These are phyloP conservation scores for Mollisia scopiformis DNA, from an alignment of 2,329 filamentous ascomycete species.

Conservation along the genomic window DNA sequence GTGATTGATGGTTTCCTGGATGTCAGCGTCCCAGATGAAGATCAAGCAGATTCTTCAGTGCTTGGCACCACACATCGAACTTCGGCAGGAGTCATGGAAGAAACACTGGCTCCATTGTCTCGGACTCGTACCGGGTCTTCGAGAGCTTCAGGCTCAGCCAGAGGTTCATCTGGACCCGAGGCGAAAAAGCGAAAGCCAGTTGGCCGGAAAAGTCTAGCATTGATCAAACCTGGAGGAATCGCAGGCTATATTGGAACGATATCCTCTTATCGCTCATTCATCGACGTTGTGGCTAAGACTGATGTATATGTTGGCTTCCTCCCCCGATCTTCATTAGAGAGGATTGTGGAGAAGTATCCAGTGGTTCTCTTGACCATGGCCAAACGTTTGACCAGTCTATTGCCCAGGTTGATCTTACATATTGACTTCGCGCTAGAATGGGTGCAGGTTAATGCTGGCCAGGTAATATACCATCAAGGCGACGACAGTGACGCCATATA, in stretches of 20 bases:
- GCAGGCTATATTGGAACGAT: slow-evolving; percentile 94
- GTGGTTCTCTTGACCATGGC: slow-evolving; percentile 94
- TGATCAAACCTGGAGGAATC: slow-evolving; percentile 92
- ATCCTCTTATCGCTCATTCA: slow-evolving; percentile 93
- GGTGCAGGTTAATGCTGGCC: slow-evolving; percentile 94
- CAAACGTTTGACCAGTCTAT: slow-evolving; percentile 85
- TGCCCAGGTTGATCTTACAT: slow-evolving; percentile 88
- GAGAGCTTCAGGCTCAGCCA: slow-evolving; percentile 31
- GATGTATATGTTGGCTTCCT: slow-evolving; percentile 98
- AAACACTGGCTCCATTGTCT: slow-evolving; percentile 47
- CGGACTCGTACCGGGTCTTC: slow-evolving; percentile 47
- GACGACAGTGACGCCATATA: slow-evolving; percentile 99
- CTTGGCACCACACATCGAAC: slow-evolving; percentile 31
- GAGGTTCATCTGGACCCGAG: slow-evolving; percentile 30
- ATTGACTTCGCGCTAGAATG: slow-evolving; percentile 99
- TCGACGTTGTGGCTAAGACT: slow-evolving; percentile 95
- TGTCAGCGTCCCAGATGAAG: slow-evolving; percentile 77
- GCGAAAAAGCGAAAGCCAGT: slow-evolving; percentile 46
- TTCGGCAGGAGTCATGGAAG: slow-evolving; percentile 30
- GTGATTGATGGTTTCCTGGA: slow-evolving; percentile 97
- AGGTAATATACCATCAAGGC: slow-evolving; percentile 90
- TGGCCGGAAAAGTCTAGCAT: slow-evolving; percentile 74
- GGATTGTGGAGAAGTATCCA: slow-evolving; percentile 90
- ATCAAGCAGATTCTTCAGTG: slow-evolving; percentile 33
- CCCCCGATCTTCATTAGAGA: slow-evolving; percentile 80